These are phyloP conservation scores for Xerocomus minutiporus DNA, from an alignment of 1,284 basidiomycete species.

Conservation along the genomic window DNA sequence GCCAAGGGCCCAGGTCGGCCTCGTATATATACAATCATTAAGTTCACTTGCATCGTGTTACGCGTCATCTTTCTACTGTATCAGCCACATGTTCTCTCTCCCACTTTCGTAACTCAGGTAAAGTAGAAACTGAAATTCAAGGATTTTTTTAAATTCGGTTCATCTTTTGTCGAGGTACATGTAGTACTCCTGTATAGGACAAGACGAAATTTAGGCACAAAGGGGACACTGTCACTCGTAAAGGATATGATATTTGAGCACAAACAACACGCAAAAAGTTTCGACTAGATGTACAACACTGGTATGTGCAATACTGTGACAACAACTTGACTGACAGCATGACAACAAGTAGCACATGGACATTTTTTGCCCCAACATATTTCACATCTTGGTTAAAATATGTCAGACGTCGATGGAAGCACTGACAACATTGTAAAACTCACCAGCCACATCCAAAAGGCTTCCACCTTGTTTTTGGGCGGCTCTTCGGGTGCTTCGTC, in stretches of 20 bases:
- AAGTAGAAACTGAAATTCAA: conserved; percentile 19
- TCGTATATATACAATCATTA: conserved; percentile 39
- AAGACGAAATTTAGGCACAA: too few species aligned
- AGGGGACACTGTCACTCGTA: too few species aligned
- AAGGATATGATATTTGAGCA: too few species aligned
- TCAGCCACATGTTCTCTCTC: too few species aligned
- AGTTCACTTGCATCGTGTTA: conserved; percentile 31
- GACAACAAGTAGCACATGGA: not conserved
- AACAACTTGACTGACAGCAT: not conserved
- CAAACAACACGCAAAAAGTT: too few species aligned
- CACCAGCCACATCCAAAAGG: conserved; percentile 72
- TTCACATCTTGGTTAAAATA: conserved; percentile 23
- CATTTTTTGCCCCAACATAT: not conserved
- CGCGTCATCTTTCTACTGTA: conserved; percentile 34
- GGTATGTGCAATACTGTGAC: conserved; percentile 5
- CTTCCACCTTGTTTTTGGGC: conserved; percentile 63
- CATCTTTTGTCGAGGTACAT: too few species aligned
- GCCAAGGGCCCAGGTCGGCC: conserved; percentile 19
- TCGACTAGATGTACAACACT: conserved; percentile 1
- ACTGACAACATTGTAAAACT: conserved; percentile 27
- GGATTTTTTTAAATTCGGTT: not conserved
- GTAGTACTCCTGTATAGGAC: too few species aligned
- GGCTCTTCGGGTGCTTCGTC: conserved; percentile 67
- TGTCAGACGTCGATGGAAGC: conserved; percentile 1
- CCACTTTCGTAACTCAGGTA: conserved; percentile 11